These are phyloP conservation scores for Pythium folliculosum DNA, from an alignment of 352 stramenopile species.

Conservation along the genomic window DNA sequence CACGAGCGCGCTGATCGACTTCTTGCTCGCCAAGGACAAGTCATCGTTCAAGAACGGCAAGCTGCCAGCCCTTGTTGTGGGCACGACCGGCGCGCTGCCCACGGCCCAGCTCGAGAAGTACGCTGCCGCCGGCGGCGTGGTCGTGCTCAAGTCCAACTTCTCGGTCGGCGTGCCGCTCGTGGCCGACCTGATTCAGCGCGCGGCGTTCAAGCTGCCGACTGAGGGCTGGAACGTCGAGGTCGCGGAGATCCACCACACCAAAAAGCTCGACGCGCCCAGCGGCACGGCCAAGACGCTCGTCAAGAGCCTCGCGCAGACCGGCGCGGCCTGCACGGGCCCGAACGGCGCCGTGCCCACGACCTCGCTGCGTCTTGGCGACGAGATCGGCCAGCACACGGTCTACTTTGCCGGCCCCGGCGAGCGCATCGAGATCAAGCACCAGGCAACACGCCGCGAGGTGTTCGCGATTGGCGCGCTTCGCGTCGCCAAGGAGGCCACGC, in stretches of 20 bases:
- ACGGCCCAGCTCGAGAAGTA: constrained; percentile 63
- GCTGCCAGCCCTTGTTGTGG: constrained; percentile 71
- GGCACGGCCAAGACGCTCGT: constrained; percentile 80
- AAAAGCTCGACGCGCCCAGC: constrained; percentile 83
- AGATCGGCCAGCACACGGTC: constrained; percentile 83
- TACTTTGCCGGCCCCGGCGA: constrained; percentile 78
- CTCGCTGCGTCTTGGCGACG: constrained; percentile 77
- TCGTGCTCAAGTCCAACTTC: constrained; percentile 85
- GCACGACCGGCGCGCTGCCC: constrained; percentile 69
- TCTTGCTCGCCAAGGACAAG: constrained; percentile 57
- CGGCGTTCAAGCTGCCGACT: constrained; percentile 71
- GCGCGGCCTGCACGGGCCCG: constrained; percentile 51
- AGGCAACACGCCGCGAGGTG: constrained; percentile 76
- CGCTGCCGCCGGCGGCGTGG: constrained; percentile 47
- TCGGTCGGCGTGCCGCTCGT: constrained; percentile 82
- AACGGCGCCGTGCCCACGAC: constrained; percentile 53
- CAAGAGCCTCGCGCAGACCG: constrained; percentile 64
- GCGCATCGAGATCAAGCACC: constrained; percentile 85
- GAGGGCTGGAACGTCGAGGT: constrained; percentile 84
- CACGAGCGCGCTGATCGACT: constrained; percentile 63
- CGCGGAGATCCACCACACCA: constrained; percentile 84
- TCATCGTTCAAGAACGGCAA: constrained; percentile 63
- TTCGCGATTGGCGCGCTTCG: constrained; percentile 80
- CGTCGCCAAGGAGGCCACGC: constrained; percentile 55
- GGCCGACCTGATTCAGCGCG: constrained; percentile 66